Percentiles rank a stretch among this genome's conserved stretches.
These are phyloP conservation scores for Zostera marina DNA, from an alignment of 116 monocot genomes.

Conservation along the genomic window DNA sequence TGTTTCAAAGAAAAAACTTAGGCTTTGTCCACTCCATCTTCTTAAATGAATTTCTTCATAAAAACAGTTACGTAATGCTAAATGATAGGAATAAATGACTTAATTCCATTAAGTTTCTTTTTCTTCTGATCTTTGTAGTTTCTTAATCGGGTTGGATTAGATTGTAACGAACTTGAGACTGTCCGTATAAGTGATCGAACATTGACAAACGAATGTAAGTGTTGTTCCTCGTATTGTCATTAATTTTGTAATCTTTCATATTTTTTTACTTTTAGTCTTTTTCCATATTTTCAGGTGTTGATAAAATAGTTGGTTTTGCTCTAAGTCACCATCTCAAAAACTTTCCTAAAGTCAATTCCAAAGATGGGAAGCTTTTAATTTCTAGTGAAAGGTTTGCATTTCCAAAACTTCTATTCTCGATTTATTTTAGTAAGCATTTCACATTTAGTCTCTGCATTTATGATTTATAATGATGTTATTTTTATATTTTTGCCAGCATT, in stretches of 20 bases:
- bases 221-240: neutral
- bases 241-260: neutral
- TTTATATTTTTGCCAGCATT: neutral
- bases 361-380: conserved; percentile 60
- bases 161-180: conserved; percentile 71
- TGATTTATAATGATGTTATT: neutral
- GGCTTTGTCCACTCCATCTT: no score
- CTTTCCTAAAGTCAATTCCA: conserved; percentile 18
- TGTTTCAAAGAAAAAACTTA: no score
- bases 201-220: conserved; percentile 90
- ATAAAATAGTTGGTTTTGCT: conserved; percentile 95
- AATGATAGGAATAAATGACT: no score
- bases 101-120: neutral
- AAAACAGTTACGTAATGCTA: no score
- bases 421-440: neutral
- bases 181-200: conserved; percentile 78
- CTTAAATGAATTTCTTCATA: no score
- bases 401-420: neutral
- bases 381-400: conserved; percentile 60
- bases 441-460: neutral
- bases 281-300: conserved; percentile 43
- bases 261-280: neutral
- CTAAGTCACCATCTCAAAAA: conserved; percentile 63
- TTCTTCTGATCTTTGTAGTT: conserved; percentile 35
- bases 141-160: conserved; percentile 61